A percentile compares a stretch with the other conserved stretches of the same genome.
Conservation (phyloP, 176 grass and related monocot species). For the Musa troglodytarum region DNA sequence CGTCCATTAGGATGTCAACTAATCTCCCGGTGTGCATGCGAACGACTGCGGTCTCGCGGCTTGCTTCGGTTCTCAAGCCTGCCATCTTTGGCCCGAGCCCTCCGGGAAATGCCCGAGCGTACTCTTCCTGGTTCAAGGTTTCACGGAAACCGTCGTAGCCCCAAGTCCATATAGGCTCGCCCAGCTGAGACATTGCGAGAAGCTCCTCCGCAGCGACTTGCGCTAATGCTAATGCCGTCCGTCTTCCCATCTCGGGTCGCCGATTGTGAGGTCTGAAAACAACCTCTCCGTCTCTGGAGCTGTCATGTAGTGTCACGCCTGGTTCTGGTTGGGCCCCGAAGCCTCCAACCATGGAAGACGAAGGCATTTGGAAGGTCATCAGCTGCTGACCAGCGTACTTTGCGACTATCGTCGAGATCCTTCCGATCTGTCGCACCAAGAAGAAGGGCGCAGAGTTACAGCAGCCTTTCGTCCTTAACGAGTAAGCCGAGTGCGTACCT, state of each 20-base stretch:
- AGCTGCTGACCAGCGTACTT: background rate
- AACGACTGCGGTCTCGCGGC: slow-evolving; percentile 29
- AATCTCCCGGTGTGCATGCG: slow-evolving; percentile 23
- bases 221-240: slow-evolving; percentile 17
- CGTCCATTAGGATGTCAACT: slow-evolving; percentile 37
- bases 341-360: background rate
- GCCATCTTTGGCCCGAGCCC: background rate
- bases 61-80: slow-evolving; percentile 33
- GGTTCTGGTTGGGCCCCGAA: background rate
- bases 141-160: slow-evolving; percentile 23
- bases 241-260: background rate
- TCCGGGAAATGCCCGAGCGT: slow-evolving; percentile 19
- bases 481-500: slow-evolving; percentile 24
- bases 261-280: background rate
- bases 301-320: background rate
- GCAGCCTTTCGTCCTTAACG: background rate
- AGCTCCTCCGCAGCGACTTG: slow-evolving; percentile 30
- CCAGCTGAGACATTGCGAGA: slow-evolving; percentile 12
- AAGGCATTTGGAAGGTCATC: background rate
- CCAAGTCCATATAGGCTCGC: slow-evolving; percentile 30
- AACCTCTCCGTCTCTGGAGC: background rate
- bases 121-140: slow-evolving; percentile 30
- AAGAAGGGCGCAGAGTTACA: too few relatives aligned
- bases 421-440: background rate
- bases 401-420: slow-evolving; percentile 2